Base-by-base conservation (phyloP, 495 filamentous ascomycete species). In the Aspergillus ellipticus region DNA sequence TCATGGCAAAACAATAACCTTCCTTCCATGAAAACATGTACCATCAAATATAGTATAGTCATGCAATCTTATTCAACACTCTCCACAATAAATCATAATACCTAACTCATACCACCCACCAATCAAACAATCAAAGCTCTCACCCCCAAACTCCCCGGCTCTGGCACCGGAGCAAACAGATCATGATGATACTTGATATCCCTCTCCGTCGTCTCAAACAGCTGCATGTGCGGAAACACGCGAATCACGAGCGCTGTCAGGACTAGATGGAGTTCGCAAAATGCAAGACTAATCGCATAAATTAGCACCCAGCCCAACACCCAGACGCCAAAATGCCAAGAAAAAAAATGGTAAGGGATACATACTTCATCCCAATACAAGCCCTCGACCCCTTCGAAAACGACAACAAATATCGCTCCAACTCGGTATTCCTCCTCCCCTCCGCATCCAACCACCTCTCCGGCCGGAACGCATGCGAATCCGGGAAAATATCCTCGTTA, bases 71-170 rank as follows among this genome's bases (percentile, higher is more conserved):
- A n/a, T n/a, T n/a, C n/a, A n/a, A n/a, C n/a, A n/a, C n/a, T n/a
- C n/a, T n/a, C n/a, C n/a, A n/a, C n/a, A n/a, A n/a, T n/a, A n/a
- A n/a, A n/a, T n/a, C n/a, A n/a, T n/a, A n/a, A n/a, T n/a, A n/a
- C n/a, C n/a, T n/a, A n/a, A n/a, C n/a, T n/a, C n/a, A n/a, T n/a
- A n/a, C n/a, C n/a, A n/a, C n/a, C n/a, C 24, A 28, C 7, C 24
- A 28, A 28, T 28, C 24, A 28, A 7, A 28, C 24, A 50, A 50
- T 50, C 7, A 20, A 24, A 20, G 85, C 78, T 47, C 71, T 88
- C n/a, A 82, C 85, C 53, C 78, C 78, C 10, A 78, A 83, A 0
- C 75, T 84, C 7, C 68, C 88, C 17, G 84, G 89, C 73, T 17
- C 17, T 6, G 48, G 21, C 26, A 28, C 15, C 8, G 29, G 26